Base-by-base conservation (phyloP, 352 stramenopile genomes). In the Pythium phragmiticola region DNA sequence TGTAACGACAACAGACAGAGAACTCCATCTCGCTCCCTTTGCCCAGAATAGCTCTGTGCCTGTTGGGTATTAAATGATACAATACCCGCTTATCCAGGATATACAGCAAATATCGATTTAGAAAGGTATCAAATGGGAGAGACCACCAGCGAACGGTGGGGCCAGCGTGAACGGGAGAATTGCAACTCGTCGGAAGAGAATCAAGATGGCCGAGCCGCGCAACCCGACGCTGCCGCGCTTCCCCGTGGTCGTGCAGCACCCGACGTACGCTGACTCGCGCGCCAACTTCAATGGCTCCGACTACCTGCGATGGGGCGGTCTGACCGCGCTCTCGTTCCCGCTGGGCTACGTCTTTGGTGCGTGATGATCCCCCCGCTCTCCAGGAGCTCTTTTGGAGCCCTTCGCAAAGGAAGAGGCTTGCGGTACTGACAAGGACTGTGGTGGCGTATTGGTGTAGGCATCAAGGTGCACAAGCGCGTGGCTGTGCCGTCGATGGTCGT, bases 161-260 rank as follows among this genome's bases (percentile, higher is more conserved):
- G 53, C n/a, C n/a, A n/a, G 51, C 48, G 57, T 30, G 56, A 45
- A 30, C 39, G 34, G 34, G 63, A 54, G 43, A 36, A 54, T 39
- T 46, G 36, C 33, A 33, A 12, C 41, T 45, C 42, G 4, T 34
- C 23, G n/a, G 51, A 55, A 13, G 26, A 28, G 45, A 47, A 48
- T 12, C 34, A 71, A 28, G 43, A 90, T 87, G 77, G 88, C 76
- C 71, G 70, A 82, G 63, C 60, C 73, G 56, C 74, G 65, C 23
- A 82, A 92, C 74, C 82, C 84, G 69, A 71, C 72, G 65, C 65
- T 69, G 52, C 74, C 84, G 54, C 77, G 72, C 67, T 93, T 88
- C 75, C 84, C 84, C 17, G 82, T 94, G 70, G 89, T 88, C 73
- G 80, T 85, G 28, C 75, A 89, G 74, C 79, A 94, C 71, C 84